Percentiles rank a stretch among this genome's conserved stretches.
These are phyloP conservation scores for Pyrus betulifolia DNA, from an alignment of 306 rosid species.

Conservation along the genomic window DNA sequence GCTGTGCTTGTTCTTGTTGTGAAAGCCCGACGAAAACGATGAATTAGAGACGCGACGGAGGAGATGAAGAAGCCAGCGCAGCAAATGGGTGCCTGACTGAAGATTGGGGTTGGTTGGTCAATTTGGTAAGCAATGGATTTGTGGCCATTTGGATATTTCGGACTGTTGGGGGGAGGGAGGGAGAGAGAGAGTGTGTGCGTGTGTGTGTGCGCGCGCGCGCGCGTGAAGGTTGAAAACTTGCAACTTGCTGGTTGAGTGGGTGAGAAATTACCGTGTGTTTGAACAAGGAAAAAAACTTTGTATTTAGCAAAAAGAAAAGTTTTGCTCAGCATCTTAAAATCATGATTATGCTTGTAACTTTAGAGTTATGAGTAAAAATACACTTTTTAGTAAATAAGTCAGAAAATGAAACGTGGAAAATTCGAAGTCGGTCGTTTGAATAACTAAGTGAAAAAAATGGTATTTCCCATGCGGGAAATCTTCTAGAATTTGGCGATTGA, in stretches of 20 bases:
- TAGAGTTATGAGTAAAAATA: no score
- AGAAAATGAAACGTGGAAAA: no score
- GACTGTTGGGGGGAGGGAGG: not conserved
- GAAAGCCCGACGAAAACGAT: not conserved
- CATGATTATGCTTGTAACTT: no score
- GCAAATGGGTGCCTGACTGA: not conserved
- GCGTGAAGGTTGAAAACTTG: not conserved
- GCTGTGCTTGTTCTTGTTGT: not conserved
- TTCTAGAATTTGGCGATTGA: no score
- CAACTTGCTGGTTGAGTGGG: not conserved
- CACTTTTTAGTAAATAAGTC: no score
- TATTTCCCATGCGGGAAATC: no score
- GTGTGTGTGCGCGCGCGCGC: fast-evolving
- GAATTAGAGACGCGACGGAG: not conserved
- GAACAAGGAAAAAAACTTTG: no score
- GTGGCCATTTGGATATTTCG: not conserved
- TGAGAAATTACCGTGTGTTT: not conserved
- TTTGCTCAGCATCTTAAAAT: no score
- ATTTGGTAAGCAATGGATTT: not conserved
- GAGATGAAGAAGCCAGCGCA: not conserved
- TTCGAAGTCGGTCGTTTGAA: no score
- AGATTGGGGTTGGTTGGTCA: not conserved
- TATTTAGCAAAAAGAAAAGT: no score
- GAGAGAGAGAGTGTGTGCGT: not conserved
- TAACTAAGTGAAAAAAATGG: no score